Conservation (phyloP, 352 stramenopile species). For the Globisporangium nagaii region DNA sequence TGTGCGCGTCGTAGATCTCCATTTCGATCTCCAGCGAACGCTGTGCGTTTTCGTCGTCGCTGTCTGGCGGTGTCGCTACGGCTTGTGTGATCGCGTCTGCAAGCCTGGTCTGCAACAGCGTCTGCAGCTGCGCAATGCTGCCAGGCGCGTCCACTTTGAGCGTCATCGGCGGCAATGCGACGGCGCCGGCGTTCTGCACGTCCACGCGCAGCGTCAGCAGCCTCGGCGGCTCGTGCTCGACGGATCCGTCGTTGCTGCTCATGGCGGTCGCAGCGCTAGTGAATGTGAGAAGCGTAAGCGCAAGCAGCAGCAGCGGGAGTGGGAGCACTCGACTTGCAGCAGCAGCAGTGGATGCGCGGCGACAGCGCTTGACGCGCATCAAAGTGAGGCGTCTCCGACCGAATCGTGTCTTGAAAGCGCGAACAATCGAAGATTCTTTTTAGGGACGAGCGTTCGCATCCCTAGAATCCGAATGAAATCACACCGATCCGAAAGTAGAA, state of each 20-base stretch:
- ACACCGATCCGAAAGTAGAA: no score
- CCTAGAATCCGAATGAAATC: no score
- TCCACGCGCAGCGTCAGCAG: constrained; percentile 14
- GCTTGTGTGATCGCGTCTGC: not conserved
- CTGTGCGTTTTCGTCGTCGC: not conserved
- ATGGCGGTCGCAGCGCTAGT: not conserved
- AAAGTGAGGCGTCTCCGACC: no score
- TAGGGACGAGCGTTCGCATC: no score
- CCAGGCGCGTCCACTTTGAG: constrained; percentile 1
- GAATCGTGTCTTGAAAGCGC: no score
- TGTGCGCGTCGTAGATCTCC: constrained; percentile 33
- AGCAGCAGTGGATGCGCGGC: no score
- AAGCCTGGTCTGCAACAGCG: not conserved
- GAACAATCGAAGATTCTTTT: no score
- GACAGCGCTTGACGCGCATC: no score
- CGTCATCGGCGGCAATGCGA: constrained; percentile 3
- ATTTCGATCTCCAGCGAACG: constrained; percentile 20
- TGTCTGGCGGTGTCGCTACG: no score
- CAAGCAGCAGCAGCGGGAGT: no score
- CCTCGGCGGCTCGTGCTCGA: not conserved
- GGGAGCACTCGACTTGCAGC: no score
- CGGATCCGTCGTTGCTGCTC: not conserved
- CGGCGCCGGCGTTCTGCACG: constrained; percentile 7
- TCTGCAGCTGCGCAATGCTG: constrained; percentile 2
- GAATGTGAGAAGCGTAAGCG: no score